A percentile compares a stretch with the other conserved stretches of the same genome.
Evolutionary conservation across 2,329 filamentous ascomycete species (phyloP).

Genomic region (Xylaria sp.): DNA sequence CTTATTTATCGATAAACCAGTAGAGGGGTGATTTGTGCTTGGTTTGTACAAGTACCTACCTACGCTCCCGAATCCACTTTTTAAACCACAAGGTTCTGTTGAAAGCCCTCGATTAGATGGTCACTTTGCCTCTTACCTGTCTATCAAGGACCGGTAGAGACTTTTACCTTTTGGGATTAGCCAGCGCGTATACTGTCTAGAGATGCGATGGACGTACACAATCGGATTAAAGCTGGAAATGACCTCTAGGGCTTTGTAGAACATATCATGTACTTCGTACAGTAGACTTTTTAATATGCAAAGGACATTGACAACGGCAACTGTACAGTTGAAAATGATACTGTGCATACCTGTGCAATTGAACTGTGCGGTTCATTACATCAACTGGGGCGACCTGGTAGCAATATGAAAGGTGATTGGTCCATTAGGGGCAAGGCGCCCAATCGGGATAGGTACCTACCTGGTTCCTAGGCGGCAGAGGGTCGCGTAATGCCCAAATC

Average conservation of each 20-base stretch:
- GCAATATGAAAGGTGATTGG: slow-evolving; percentile 26
- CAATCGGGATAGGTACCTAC: neutral
- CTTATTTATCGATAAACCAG: slow-evolving; percentile 30
- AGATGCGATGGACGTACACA: too few relatives aligned
- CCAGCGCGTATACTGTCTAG: too few relatives aligned
- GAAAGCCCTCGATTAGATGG: too few relatives aligned
- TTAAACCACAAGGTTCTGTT: neutral
- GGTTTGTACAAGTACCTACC: too few relatives aligned
- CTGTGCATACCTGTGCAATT: neutral
- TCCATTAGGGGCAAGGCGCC: slow-evolving; percentile 30
- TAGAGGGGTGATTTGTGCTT: slow-evolving; percentile 11
- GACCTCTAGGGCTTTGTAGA: too few relatives aligned
- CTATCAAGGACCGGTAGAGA: too few relatives aligned
- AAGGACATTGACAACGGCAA: too few relatives aligned
- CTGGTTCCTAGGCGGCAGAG: slow-evolving; percentile 45
- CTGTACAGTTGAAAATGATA: too few relatives aligned
- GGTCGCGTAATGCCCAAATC: slow-evolving; percentile 46
- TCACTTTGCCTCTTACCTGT: too few relatives aligned
- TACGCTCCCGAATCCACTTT: neutral
- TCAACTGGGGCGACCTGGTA: slow-evolving; percentile 12
- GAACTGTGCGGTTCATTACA: slow-evolving; percentile 12
- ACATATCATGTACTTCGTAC: too few relatives aligned
- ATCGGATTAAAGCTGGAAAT: too few relatives aligned
- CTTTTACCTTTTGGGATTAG: too few relatives aligned
- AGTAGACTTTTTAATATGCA: neutral